A percentile compares a stretch with the other conserved stretches of the same genome.
Conservation (phyloP, 2,329 filamentous ascomycete genomes). For the Colletotrichum liaoningense region DNA sequence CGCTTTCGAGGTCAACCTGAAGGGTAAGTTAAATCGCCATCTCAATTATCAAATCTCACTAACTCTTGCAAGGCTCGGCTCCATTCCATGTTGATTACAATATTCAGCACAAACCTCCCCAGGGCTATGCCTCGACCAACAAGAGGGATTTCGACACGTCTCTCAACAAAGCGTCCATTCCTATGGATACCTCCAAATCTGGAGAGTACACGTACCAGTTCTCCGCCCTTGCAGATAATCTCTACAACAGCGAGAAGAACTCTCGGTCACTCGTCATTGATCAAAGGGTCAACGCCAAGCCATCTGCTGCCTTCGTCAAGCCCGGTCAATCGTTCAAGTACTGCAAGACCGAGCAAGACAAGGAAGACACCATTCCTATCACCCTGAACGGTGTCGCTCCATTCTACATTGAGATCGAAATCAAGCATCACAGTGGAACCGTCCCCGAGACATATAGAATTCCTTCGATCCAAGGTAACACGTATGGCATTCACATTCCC, state of each 20-base stretch:
- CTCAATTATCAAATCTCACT: constrained; percentile 38
- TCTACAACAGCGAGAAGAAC: constrained; percentile 81
- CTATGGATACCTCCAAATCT: constrained; percentile 86
- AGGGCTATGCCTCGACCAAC: constrained; percentile 6
- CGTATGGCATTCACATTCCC: constrained; percentile 85
- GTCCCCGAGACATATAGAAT: constrained; percentile 86
- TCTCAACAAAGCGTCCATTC: constrained; percentile 79
- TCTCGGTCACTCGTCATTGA: constrained; percentile 77
- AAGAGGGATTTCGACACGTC: constrained; percentile 82
- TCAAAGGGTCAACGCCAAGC: constrained; percentile 87
- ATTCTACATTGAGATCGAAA: constrained; percentile 90
- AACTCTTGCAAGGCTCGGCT: constrained; percentile 68
- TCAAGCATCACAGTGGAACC: constrained; percentile 88
- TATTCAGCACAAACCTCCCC: constrained; percentile 46
- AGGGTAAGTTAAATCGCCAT: constrained; percentile 64
- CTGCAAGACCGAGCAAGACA: constrained; percentile 85
- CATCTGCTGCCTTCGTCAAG: constrained; percentile 83
- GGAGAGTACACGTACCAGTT: constrained; percentile 91
- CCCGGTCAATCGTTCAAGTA: constrained; percentile 96
- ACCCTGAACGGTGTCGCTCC: constrained; percentile 85
- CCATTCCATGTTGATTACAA: constrained; percentile 66
- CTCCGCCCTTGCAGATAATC: constrained; percentile 82
- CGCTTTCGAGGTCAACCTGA: constrained; percentile 82
- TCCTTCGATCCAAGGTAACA: constrained; percentile 79
- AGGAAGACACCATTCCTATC: constrained; percentile 90